Evolutionary conservation across 768 basidiomycete species (phyloP).

Genomic region (Lactarius sp.): DNA sequence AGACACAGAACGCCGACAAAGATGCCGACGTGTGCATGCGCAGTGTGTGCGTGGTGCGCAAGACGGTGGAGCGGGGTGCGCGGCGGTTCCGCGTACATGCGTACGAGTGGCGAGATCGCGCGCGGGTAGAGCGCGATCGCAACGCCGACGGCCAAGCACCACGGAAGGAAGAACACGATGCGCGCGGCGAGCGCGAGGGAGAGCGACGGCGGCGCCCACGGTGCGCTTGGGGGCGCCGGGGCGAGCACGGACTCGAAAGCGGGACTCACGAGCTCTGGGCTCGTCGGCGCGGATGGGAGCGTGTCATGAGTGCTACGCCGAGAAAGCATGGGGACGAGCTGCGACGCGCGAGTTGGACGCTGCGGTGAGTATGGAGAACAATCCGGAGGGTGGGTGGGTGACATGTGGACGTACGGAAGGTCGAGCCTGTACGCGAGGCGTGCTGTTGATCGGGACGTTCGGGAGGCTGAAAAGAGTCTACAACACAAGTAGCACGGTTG

Average conservation of each 20-base stretch:
- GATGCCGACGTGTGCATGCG: conserved; percentile 19
- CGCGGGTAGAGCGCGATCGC: conserved; percentile 15
- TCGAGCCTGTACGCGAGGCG: neutral
- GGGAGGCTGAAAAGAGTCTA: conserved; percentile 15
- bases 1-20: conserved; percentile 12
- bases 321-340: neutral
- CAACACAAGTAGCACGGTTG: too few relatives aligned
- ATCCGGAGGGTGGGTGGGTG: too few relatives aligned
- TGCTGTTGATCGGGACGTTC: conserved; percentile 9
- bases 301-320: conserved; percentile 7
- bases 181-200: conserved; percentile 6
- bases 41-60: conserved; percentile 24
- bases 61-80: conserved; percentile 21
- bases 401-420: neutral
- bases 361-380: neutral
- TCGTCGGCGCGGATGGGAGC: neutral
- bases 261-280: neutral
- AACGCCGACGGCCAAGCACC: conserved; percentile 23
- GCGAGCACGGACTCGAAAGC: neutral
- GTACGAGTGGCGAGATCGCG: conserved; percentile 10
- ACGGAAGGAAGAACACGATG: conserved; percentile 19
- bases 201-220: neutral
- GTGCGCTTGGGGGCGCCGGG: neutral
- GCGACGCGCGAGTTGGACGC: neutral
- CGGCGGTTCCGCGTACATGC: conserved; percentile 2